These are phyloP conservation scores for Solanum hybrid DNA, from an alignment of 305 asterid genomes.

Conservation along the genomic window DNA sequence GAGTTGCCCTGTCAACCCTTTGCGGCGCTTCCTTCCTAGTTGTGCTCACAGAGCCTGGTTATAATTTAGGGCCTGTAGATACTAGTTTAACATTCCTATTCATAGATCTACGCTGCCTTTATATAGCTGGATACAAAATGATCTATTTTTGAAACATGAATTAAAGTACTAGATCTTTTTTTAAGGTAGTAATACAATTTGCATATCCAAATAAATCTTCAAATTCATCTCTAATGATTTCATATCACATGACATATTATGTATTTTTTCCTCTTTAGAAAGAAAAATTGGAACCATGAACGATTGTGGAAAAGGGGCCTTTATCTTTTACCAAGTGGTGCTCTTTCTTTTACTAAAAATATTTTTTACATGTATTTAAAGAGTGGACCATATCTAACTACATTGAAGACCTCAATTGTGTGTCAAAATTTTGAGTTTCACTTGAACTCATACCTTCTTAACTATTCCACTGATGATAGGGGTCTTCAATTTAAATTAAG, in stretches of 20 bases:
- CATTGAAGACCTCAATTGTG: background rate
- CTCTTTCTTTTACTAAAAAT: too few species aligned
- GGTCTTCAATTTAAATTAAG: background rate
- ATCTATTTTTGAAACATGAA: background rate
- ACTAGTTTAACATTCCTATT: too few species aligned
- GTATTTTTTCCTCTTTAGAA: background rate
- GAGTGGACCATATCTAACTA: background rate
- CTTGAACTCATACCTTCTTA: background rate
- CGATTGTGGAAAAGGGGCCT: background rate
- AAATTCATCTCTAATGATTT: background rate
- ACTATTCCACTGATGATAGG: background rate
- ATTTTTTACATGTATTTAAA: background rate
- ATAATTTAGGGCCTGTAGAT: background rate
- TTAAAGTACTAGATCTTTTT: background rate
- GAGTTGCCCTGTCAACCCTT: background rate
- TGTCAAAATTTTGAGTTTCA: background rate
- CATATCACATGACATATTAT: background rate
- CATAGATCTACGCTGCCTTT: too few species aligned
- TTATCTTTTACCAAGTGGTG: background rate
- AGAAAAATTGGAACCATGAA: background rate
- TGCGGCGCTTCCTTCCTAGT: background rate
- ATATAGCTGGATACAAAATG: too few species aligned
- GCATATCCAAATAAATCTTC: background rate
- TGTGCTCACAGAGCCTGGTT: background rate
- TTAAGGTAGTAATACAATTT: background rate